Percentiles rank a stretch among this genome's conserved stretches.
These are phyloP conservation scores for Pichia eremophila DNA, from an alignment of 805 yeast genomes.

Conservation along the genomic window DNA sequence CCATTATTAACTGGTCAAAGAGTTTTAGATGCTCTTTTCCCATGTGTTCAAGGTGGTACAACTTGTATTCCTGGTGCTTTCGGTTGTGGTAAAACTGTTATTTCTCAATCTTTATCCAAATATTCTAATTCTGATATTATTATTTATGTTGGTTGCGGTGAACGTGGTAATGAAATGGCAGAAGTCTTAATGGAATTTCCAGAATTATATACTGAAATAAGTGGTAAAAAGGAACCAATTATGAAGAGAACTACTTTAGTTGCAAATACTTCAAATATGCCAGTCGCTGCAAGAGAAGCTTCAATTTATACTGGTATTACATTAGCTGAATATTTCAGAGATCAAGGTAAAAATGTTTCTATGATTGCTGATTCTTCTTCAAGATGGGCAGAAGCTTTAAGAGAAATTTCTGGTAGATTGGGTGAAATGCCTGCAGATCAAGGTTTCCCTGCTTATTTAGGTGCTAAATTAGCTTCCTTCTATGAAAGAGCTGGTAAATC, in stretches of 20 bases:
- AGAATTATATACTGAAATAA: slow-evolving; percentile 81
- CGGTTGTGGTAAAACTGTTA: slow-evolving; percentile 79
- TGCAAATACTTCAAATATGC: slow-evolving; percentile 99
- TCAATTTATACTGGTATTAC: slow-evolving; percentile 99
- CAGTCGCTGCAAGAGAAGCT: slow-evolving; percentile 99
- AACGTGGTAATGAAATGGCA: slow-evolving; percentile 98
- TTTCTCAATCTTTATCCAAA: slow-evolving; percentile 64
- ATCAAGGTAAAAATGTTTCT: slow-evolving; percentile 97
- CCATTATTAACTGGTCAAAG: slow-evolving; percentile 98
- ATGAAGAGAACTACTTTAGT: slow-evolving; percentile 99
- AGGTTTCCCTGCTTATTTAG: slow-evolving; percentile 99
- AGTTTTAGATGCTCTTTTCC: slow-evolving; percentile 94
- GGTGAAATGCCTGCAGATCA: slow-evolving; percentile 99
- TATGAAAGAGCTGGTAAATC: slow-evolving; percentile 99
- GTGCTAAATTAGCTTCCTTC: slow-evolving; percentile 97
- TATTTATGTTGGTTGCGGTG: slow-evolving; percentile 90
- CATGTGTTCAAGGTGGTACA: slow-evolving; percentile 99
- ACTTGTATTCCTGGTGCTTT: slow-evolving; percentile 99
- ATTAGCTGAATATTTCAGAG: slow-evolving; percentile 98
- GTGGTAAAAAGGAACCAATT: slow-evolving; percentile 94
- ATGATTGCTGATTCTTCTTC: slow-evolving; percentile 99
- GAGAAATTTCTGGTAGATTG: slow-evolving; percentile 99
- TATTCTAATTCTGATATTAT: slow-evolving; percentile 96
- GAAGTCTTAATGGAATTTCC: slow-evolving; percentile 99
- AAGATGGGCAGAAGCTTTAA: slow-evolving; percentile 99